Percentiles rank a stretch among this genome's conserved stretches.
These are phyloP conservation scores for Trametes pubescens DNA, from an alignment of 1,284 basidiomycete genomes.

Conservation along the genomic window DNA sequence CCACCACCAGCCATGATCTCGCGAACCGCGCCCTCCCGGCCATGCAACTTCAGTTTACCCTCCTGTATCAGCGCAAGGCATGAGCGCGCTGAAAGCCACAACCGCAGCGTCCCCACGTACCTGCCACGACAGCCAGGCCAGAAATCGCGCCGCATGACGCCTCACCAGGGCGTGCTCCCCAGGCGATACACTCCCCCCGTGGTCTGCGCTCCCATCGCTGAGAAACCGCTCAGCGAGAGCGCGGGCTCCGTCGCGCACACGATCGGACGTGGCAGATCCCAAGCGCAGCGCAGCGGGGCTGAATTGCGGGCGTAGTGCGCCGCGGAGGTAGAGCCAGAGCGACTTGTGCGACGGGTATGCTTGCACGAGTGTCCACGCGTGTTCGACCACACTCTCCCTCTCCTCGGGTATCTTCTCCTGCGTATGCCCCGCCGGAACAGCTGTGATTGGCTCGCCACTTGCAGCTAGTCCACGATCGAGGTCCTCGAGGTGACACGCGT, in stretches of 20 bases:
- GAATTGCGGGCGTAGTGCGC: constrained; percentile 25
- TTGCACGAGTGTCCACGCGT: constrained; percentile 56
- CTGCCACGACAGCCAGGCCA: constrained; percentile 21
- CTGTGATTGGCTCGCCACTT: not conserved
- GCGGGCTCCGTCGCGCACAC: not conserved
- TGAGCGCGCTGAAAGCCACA: too few relatives aligned
- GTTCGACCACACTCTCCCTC: constrained; percentile 32
- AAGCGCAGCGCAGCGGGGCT: not conserved
- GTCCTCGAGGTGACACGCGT: constrained; percentile 44
- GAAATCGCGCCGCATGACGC: constrained; percentile 6
- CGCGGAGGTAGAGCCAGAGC: constrained; percentile 66
- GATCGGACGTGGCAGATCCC: not conserved
- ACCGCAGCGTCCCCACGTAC: constrained; percentile 6
- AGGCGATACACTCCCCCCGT: not conserved
- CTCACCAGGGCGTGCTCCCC: not conserved
- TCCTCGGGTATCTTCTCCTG: not conserved
- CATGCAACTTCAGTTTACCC: too few relatives aligned
- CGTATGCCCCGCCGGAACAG: not conserved
- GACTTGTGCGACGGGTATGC: constrained; percentile 63
- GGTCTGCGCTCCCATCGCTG: not conserved
- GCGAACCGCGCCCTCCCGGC: too few relatives aligned
- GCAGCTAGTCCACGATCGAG: not conserved
- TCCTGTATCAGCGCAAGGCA: too few relatives aligned
- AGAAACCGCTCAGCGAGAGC: constrained; percentile 12
- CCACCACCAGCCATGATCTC: too few relatives aligned